Evolutionary conservation across 2,329 filamentous ascomycete species (phyloP), one percentile per base, ranked within the genome.

Genomic region (Aspergillus pseudoterreus): DNA sequence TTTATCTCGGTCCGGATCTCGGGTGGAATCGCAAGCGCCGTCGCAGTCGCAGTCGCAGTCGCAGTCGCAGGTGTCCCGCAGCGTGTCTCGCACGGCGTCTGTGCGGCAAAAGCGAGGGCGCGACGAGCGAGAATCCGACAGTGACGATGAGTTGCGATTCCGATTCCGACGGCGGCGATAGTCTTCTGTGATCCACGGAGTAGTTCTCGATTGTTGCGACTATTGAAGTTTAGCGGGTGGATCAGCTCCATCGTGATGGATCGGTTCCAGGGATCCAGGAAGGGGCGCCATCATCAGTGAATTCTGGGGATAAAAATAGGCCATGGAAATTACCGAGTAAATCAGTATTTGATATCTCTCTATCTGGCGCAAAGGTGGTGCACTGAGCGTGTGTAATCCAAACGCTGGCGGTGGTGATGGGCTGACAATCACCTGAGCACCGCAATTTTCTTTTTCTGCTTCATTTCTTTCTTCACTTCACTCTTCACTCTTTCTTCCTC

Each of bases 141-240:
- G 81, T 60, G 81, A 82, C 24, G 81, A 83, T 59, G 79, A 78
- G 56, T 70, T 77, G 52, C 78, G 78, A 30, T 82, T 82, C 58
- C 73, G 78, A 49, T 83, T 84, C 57, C 75, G 76, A 57, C 71
- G 77, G 53, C 74, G 73, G 61, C 71, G 72, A 43, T 60, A 46
- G 45, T 36, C 24, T 8, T 9, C 9, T 27, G 24, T 27, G 6
- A 6, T 27, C 19, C 19, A 19, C 19, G 19, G 19, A 19, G 19
- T 19, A 6, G 15, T 38, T n/a, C 44, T 21, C 15, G 6, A 8
- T 43, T 27, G n/a, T 46, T 46, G 36, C n/a, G 10, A 45, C 3
- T 30, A 30, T 30, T 30, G 27, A 30, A 39, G 36, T 39, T 39
- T 39, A 39, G 17, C n/a, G 17, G 36, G 36, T 39, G n/a, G 36